Evolutionary conservation across 345 rosid species (phyloP).

Genomic region (Salix arbutifolia): DNA sequence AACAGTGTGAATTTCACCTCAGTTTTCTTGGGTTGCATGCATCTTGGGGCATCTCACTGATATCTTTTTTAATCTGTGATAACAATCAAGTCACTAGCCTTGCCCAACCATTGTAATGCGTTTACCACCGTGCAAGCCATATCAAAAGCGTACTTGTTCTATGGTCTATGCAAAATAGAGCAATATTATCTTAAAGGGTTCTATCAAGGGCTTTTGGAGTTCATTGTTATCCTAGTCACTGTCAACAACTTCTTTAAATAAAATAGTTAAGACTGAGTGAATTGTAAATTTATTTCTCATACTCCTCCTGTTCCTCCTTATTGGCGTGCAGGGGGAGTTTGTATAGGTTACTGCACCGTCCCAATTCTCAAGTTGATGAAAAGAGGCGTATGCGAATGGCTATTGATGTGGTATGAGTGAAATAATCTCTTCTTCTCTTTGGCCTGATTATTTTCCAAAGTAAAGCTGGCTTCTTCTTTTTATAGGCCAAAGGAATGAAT

Average conservation of each 20-base stretch:
- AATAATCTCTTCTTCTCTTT: conserved; percentile 6
- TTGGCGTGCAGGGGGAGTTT: conserved; percentile 79
- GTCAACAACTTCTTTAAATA: neutral
- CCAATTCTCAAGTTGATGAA: conserved; percentile 69
- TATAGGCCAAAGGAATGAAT: conserved; percentile 96
- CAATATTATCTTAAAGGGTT: neutral
- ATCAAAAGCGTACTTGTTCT: neutral
- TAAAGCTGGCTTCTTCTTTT: conserved; percentile 5
- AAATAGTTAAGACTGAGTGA: neutral
- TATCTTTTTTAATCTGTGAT: neutral
- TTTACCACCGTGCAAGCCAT: neutral
- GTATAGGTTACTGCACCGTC: conserved; percentile 80
- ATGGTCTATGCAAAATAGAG: neutral
- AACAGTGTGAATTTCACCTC: neutral
- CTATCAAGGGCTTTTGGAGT: neutral
- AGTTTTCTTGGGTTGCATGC: neutral
- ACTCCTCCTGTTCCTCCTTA: neutral
- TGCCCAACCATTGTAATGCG: neutral
- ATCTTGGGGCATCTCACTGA: neutral
- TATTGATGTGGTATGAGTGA: conserved; percentile 78
- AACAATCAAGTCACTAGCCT: neutral
- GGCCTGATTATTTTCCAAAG: conserved; percentile 1
- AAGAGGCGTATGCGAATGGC: conserved; percentile 95
- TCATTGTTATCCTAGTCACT: conserved; percentile 8
- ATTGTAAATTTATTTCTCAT: neutral